These are phyloP conservation scores for Pholiota conissans DNA, from an alignment of 768 basidiomycete genomes.

Conservation along the genomic window DNA sequence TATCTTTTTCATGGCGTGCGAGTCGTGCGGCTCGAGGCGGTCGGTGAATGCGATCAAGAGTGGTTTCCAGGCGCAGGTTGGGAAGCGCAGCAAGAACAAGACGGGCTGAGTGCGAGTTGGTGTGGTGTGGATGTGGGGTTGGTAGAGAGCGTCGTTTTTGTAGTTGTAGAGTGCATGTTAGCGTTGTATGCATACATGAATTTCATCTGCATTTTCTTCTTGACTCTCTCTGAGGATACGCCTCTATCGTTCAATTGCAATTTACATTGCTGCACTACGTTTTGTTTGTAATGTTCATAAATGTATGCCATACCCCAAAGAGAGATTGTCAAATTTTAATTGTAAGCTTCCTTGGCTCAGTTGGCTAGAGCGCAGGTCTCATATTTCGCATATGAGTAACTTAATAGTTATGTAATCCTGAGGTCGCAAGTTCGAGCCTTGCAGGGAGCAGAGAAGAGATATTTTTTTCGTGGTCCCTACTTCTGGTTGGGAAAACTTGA, in stretches of 20 bases:
- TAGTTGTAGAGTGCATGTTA: not conserved
- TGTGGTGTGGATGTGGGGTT: too few species aligned
- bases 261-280: too few species aligned
- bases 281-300: too few species aligned
- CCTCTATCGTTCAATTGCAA: too few species aligned
- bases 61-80: conserved; percentile 96
- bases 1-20: conserved; percentile 96
- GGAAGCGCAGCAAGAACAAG: conserved; percentile 83
- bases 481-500: too few species aligned
- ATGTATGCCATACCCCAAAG: too few species aligned
- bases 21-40: conserved; percentile 86
- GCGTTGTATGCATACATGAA: too few species aligned
- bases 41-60: conserved; percentile 98
- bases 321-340: too few species aligned
- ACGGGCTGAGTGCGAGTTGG: conserved; percentile 54
- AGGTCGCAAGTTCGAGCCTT: conserved; percentile 61
- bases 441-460: conserved; percentile 33
- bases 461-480: too few species aligned
- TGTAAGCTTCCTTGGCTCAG: not conserved
- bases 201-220: too few species aligned
- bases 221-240: too few species aligned
- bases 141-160: not conserved
- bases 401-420: conserved; percentile 36
- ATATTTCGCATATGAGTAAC: not conserved
- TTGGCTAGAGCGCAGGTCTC: not conserved